These are phyloP conservation scores for Fusarium chuoi DNA, from an alignment of 2,329 filamentous ascomycete genomes.

Conservation along the genomic window DNA sequence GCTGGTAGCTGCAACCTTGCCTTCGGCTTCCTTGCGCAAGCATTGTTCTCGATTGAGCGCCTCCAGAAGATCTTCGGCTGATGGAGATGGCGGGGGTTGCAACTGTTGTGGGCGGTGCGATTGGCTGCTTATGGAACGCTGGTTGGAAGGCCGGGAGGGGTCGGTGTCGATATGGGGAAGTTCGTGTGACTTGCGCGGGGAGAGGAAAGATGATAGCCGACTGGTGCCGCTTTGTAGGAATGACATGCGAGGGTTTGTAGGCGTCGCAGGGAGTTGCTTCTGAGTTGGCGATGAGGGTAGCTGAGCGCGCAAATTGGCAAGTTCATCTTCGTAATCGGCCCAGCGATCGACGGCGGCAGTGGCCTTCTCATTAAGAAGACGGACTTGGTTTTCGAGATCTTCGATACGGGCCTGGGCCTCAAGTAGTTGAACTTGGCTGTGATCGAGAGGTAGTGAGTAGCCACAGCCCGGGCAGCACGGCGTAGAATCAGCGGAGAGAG, in stretches of 20 bases:
- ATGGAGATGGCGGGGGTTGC: slow-evolving; percentile 39
- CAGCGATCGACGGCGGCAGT: slow-evolving; percentile 71
- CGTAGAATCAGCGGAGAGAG: slow-evolving; percentile 38
- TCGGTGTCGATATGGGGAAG: slow-evolving; percentile 36
- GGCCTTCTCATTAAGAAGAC: slow-evolving; percentile 76
- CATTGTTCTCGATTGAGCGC: slow-evolving; percentile 74
- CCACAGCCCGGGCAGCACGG: slow-evolving; percentile 64
- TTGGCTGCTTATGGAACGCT: slow-evolving; percentile 33
- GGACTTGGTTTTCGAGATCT: slow-evolving; percentile 77
- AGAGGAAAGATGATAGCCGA: slow-evolving; percentile 58
- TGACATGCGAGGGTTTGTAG: slow-evolving; percentile 51
- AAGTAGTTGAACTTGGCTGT: slow-evolving; percentile 57
- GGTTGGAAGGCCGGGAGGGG: slow-evolving; percentile 18
- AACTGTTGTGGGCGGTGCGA: slow-evolving; percentile 20
- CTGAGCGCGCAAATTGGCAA: slow-evolving; percentile 66
- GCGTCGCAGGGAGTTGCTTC: slow-evolving; percentile 39
- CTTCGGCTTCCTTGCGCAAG: slow-evolving; percentile 75
- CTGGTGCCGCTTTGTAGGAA: slow-evolving; percentile 59
- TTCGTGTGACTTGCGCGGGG: slow-evolving; percentile 58
- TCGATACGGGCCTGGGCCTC: slow-evolving; percentile 69
- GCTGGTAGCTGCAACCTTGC: slow-evolving; percentile 70
- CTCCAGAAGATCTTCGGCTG: slow-evolving; percentile 65
- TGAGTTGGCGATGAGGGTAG: slow-evolving; percentile 36
- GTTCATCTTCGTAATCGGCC: slow-evolving; percentile 85
- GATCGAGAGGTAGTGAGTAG: slow-evolving; percentile 51